A percentile compares a stretch with the other conserved stretches of the same genome.
These are phyloP conservation scores for Furcasterigmium furcatum DNA, from an alignment of 2,329 filamentous ascomycete genomes.

Conservation along the genomic window DNA sequence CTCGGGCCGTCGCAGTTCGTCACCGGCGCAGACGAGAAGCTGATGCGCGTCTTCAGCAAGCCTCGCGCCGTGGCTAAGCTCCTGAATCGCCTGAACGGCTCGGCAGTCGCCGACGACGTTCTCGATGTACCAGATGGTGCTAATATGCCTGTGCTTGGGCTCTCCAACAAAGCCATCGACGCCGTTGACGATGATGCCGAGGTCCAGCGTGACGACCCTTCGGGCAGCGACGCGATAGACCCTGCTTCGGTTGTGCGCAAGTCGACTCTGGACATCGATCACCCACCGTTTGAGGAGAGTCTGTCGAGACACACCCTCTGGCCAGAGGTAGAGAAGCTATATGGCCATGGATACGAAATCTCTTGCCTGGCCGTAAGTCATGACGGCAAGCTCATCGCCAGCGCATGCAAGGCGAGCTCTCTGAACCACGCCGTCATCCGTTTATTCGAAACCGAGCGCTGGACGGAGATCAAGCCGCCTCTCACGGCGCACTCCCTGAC, in stretches of 20 bases:
- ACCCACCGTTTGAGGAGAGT: conserved; percentile 86
- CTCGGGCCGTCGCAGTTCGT: conserved; percentile 76
- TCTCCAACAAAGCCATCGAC: conserved; percentile 92
- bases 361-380: conserved; percentile 78
- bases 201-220: conserved; percentile 37
- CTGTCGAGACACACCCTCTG: conserved; percentile 88
- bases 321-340: conserved; percentile 95
- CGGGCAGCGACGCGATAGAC: conserved; percentile 51
- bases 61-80: conserved; percentile 79
- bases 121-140: conserved; percentile 73
- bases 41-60: conserved; percentile 92
- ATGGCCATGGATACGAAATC: conserved; percentile 97
- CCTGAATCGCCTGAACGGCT: conserved; percentile 64
- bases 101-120: conserved; percentile 35
- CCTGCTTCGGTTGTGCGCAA: conserved; percentile 53
- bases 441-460: conserved; percentile 80
- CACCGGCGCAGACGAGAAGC: conserved; percentile 94
- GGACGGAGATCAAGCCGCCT: conserved; percentile 83
- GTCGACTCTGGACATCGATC: conserved; percentile 61
- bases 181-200: conserved; percentile 47
- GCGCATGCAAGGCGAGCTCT: conserved; percentile 88
- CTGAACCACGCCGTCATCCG: conserved; percentile 93
- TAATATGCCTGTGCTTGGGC: conserved; percentile 88
- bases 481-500: conserved; percentile 85
- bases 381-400: conserved; percentile 75